Evolutionary conservation across 2,329 filamentous ascomycete genomes (phyloP), one percentile per base, ranked within the genome.

Genomic region (Monilinia polystroma): DNA sequence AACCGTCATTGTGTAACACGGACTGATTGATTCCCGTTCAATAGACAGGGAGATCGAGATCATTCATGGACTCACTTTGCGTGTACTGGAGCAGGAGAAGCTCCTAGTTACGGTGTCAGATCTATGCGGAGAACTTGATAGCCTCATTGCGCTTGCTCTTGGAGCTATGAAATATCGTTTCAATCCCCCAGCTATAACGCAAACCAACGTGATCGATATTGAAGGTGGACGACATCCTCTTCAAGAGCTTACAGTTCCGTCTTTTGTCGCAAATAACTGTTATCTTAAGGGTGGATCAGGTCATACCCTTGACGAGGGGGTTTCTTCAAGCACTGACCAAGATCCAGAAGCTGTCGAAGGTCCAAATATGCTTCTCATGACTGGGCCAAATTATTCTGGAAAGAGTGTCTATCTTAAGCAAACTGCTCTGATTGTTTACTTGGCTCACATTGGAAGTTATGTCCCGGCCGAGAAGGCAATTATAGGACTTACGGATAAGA

Each of bases 331-430:
- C n/a, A 51, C 51, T 23, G 51, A 41, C 8, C 58, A 57, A 41
- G 53, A 53, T 12, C 67, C 68, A 0, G 54, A 60, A 29, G 69
- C 69, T 26, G 64, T 66, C 16, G 71, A 77, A 5, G 75, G 75
- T 3, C 87, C 90, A 16, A 92, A 85, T 70, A 89, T 92, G 79
- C 76, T 97, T 16, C 80, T 97, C 7, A 78, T 99, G 73, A 98
- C 95, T 0, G 95, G 95, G 0, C 93, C 95, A 5, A 99, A 99
- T 73, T 96, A 95, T 76, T 98, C 95, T 0, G 95, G 95, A 0
- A 99, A 99, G 78, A 98, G 93, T 72, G 87, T 98, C 0, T 98
- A 97, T 77, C 83, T 98, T 75, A 99, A 96, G 77, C 94, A 99
- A 76, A 86, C 92, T 43, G 95, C 93, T 5, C 80, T 97, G 60